Evolutionary conservation across 768 basidiomycete species (phyloP), one percentile per base, ranked within the genome.

Genomic region (Lentinula lateritia): DNA sequence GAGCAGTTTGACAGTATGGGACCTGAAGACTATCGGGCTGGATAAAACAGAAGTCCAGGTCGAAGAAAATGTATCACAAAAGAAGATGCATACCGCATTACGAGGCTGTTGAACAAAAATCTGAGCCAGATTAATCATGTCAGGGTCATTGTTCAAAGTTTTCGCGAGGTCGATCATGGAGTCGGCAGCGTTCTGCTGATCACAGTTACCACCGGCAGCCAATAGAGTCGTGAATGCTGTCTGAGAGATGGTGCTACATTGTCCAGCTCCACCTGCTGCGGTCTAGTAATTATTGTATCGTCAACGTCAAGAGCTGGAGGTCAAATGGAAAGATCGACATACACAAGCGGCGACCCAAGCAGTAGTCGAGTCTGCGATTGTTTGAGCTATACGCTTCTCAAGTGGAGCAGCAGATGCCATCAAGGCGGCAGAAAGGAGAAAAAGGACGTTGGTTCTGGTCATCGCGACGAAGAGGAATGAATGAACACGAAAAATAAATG

Each of bases 101-200:
- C 84, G 79, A 0, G 84, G 79, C 71, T 85, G 85, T 69, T 85
- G 83, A 4, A 66, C 74, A 60, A 83, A 86, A 50, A 85, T 75
- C 65, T 83, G 83, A 2, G 84, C 72, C 39, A 80, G 68, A 43
- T 61, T 70, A 69, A 85, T 83, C 81, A 83, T 82, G 18, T 75
- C 66, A 0, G 75, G 57, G 66, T 80, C 65, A 52, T 75, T 82
- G 53, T 77, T 76, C 52, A 83, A 77, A 12, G 72, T 67, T 66
- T 79, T 73, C 8, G 73, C 74, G 15, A 81, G 65, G 69, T 81
- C 74, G 46, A 85, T 74, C 78, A 84, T 80, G 16, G 70, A 59
- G 62, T 85, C 84, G 20, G 80, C 83, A 23, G 82, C 74, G 64
- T 85, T 68, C 64, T 86, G 84, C 67, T 86, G 84, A 1, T 53